Evolutionary conservation across 176 grass and related monocot species (phyloP).

Genomic region (Poa pratensis): DNA sequence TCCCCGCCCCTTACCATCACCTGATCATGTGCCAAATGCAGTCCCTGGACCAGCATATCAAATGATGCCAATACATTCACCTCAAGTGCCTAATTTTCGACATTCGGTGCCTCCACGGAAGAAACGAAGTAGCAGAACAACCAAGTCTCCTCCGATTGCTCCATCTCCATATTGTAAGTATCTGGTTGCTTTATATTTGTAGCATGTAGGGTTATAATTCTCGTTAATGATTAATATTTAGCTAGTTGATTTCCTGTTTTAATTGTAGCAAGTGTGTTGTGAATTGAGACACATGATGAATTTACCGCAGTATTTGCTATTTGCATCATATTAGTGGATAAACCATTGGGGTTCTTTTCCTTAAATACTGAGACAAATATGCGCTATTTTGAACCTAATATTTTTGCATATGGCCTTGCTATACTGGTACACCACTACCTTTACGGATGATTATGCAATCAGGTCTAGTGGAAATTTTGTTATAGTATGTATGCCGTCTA

Average conservation of each 20-base stretch:
- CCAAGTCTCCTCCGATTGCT: constrained; percentile 39
- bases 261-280: neutral
- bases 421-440: neutral
- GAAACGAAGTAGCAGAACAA: constrained; percentile 31
- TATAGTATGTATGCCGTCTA: neutral
- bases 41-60: constrained; percentile 44
- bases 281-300: neutral
- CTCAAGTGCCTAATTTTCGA: constrained; percentile 27
- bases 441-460: constrained; percentile 31
- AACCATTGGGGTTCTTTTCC: neutral
- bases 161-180: constrained; percentile 61
- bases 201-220: neutral
- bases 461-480: neutral
- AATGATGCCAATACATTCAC: constrained; percentile 50
- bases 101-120: constrained; percentile 33
- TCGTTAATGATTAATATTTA: neutral
- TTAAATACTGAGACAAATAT: neutral
- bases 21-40: constrained; percentile 41
- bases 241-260: neutral
- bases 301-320: neutral
- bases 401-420: neutral
- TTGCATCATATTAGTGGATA: neutral
- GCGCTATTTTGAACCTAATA: neutral
- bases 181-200: constrained; percentile 23
- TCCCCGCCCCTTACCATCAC: constrained; percentile 27